Percentiles rank a stretch among this genome's conserved stretches.
These are phyloP conservation scores for Eucalyptus pauciflora DNA, from an alignment of 345 rosid genomes.

Conservation along the genomic window DNA sequence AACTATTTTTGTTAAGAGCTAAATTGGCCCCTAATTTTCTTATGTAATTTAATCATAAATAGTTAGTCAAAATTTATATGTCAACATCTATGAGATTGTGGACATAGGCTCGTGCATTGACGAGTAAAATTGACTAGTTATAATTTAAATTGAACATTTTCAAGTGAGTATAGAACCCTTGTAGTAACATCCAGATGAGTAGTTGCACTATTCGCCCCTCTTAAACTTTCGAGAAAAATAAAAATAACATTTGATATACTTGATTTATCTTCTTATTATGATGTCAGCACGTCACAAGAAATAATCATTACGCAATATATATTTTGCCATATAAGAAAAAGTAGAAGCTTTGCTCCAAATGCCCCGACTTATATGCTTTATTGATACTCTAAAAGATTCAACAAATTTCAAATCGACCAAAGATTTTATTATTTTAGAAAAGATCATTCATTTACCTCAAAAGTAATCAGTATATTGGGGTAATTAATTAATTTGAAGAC, in stretches of 20 bases:
- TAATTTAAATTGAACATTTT: neutral
- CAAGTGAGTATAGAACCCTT: neutral
- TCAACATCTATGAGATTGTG: neutral
- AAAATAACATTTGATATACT: neutral
- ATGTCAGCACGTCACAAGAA: rapidly evolving
- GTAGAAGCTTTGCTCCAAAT: neutral
- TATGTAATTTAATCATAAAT: no score
- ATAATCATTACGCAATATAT: no score
- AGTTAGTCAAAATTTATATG: no score
- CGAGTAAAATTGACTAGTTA: neutral
- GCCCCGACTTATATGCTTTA: neutral
- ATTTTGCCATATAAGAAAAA: neutral
- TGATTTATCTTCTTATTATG: neutral
- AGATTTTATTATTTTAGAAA: no score
- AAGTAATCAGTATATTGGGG: neutral
- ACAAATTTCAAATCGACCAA: neutral
- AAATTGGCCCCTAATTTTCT: no score
- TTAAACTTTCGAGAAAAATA: neutral
- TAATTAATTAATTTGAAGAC: neutral
- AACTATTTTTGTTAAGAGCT: no score
- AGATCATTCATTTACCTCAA: neutral
- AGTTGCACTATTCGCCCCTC: neutral
- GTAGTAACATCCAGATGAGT: neutral
- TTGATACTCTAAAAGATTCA: neutral
- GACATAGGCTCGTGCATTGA: neutral